These are phyloP conservation scores for Tulasnella sp. DNA, from an alignment of 768 basidiomycete species.

Conservation along the genomic window DNA sequence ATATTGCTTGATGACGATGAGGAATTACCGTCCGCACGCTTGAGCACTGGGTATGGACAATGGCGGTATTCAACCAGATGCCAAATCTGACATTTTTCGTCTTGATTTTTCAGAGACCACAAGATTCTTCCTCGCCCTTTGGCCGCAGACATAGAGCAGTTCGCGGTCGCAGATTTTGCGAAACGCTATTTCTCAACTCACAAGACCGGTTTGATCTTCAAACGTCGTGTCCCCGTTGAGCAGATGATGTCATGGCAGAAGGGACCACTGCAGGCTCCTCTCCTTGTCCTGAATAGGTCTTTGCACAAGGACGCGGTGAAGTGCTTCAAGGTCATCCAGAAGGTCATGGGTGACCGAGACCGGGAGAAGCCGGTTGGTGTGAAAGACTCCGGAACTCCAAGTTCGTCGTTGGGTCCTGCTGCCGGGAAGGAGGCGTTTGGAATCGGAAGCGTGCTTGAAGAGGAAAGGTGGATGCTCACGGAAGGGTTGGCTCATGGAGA, in stretches of 20 bases:
- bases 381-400: slow-evolving; percentile 27
- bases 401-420: background rate
- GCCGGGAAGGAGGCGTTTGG: slow-evolving; percentile 25
- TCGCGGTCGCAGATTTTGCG: slow-evolving; percentile 80
- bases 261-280: slow-evolving; percentile 59
- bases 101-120: slow-evolving; percentile 46
- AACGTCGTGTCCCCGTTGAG: slow-evolving; percentile 68
- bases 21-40: slow-evolving; percentile 28
- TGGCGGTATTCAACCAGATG: slow-evolving; percentile 7
- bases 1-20: slow-evolving; percentile 30
- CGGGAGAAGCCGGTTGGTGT: slow-evolving; percentile 50
- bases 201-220: slow-evolving; percentile 81
- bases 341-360: slow-evolving; percentile 88
- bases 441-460: slow-evolving; percentile 46
- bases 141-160: slow-evolving; percentile 77
- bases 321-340: slow-evolving; percentile 83
- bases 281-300: slow-evolving; percentile 59
- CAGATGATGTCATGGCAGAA: slow-evolving; percentile 93
- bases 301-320: slow-evolving; percentile 72
- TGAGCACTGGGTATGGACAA: slow-evolving; percentile 56
- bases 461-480: slow-evolving; percentile 77
- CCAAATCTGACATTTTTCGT: slow-evolving; percentile 18
- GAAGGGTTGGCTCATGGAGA: slow-evolving; percentile 75
- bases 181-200: slow-evolving; percentile 84
- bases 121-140: slow-evolving; percentile 74